phyloP scores from a whole-genome alignment of 176 grass and related monocot genomes.

The Paspalum vaginatum region DNA sequence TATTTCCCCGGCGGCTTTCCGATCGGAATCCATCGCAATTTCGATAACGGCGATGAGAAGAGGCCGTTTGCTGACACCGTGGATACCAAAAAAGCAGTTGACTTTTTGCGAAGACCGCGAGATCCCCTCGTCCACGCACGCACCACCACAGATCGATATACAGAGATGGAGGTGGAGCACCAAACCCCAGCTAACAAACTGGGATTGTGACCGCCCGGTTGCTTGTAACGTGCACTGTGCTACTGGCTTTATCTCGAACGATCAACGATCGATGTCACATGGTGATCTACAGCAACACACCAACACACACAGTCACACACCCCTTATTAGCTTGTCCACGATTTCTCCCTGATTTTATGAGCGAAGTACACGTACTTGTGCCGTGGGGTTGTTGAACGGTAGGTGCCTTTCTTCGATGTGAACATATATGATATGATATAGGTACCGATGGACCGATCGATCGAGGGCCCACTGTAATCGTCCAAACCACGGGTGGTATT shows the following conservation, averaged over 20 bases:
- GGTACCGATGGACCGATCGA: too few species aligned
- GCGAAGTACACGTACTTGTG: not conserved
- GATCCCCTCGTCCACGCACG: not conserved
- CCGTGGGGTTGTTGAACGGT: not conserved
- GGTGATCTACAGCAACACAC: not conserved
- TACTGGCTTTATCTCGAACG: not conserved
- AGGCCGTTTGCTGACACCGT: not conserved
- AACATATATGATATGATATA: not conserved
- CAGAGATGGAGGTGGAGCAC: too few species aligned
- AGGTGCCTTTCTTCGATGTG: not conserved
- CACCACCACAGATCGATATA: too few species aligned
- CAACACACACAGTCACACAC: not conserved
- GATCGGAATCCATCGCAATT: not conserved
- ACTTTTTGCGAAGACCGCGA: not conserved
- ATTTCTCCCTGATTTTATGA: not conserved
- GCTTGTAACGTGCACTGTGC: not conserved
- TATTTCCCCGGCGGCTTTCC: not conserved
- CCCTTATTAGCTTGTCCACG: too few species aligned
- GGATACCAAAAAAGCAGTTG: conserved; percentile 3
- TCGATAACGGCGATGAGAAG: not conserved
- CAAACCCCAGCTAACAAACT: conserved; percentile 17
- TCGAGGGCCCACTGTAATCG: not conserved
- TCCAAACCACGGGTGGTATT: not conserved
- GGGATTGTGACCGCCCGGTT: conserved; percentile 1
- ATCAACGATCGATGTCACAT: not conserved